Evolutionary conservation across 1,139 yeast species (phyloP).

Genomic region (Wickerhamiella pararugosa): DNA sequence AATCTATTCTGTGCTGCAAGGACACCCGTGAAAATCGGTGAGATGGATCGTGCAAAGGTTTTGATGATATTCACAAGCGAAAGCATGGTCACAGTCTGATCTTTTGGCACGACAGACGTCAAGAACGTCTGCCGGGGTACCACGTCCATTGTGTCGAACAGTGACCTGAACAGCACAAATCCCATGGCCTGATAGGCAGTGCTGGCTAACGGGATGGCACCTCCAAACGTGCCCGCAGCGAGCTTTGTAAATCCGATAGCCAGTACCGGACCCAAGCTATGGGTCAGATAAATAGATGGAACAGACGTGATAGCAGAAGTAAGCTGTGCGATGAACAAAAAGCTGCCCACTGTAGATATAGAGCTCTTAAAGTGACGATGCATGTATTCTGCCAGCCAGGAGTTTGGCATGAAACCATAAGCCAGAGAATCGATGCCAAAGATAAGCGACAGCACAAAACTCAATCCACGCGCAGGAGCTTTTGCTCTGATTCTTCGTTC

Average conservation of each 20-base stretch:
- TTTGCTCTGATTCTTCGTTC: not conserved
- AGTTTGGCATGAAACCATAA: constrained; percentile 71
- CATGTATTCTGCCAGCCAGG: constrained; percentile 80
- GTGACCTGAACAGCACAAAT: constrained; percentile 33
- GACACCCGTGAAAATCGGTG: constrained; percentile 66
- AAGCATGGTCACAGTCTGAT: constrained; percentile 53
- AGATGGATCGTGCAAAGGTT: constrained; percentile 68
- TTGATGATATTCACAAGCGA: constrained; percentile 78
- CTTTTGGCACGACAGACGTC: constrained; percentile 49
- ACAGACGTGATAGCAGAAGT: constrained; percentile 48
- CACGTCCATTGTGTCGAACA: constrained; percentile 71
- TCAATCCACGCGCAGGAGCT: not conserved
- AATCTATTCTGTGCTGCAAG: constrained; percentile 41
- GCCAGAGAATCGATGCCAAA: constrained; percentile 68
- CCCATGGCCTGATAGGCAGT: constrained; percentile 21
- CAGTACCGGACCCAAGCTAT: constrained; percentile 57
- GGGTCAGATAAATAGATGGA: constrained; percentile 58
- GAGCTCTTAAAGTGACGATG: constrained; percentile 21
- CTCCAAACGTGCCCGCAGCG: constrained; percentile 59
- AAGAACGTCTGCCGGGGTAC: constrained; percentile 75
- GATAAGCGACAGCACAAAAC: constrained; percentile 20
- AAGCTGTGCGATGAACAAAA: constrained; percentile 48
- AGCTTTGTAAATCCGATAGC: constrained; percentile 66
- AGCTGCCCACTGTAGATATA: constrained; percentile 28
- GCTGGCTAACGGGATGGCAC: constrained; percentile 34